phyloP scores from a whole-genome alignment of 192 early-diverging fungal genomes.

The Glomus cerebriforme region DNA sequence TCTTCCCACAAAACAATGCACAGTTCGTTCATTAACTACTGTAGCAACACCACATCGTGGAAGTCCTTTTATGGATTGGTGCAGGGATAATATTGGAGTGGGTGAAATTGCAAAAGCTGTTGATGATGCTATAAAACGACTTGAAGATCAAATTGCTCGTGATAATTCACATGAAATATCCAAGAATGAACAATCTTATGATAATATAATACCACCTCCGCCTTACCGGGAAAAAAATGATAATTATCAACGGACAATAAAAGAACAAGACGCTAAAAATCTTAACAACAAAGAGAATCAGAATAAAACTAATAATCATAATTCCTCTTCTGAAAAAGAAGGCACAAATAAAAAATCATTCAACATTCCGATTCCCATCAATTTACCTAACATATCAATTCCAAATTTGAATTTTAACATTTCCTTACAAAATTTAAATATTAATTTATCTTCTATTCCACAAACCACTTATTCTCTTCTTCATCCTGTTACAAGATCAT shows the following conservation, averaged over 20 bases:
- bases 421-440: too few relatives aligned
- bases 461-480: conserved; percentile 35
- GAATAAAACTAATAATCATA: neutral
- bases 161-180: neutral
- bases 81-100: conserved; percentile 83
- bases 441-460: conserved; percentile 38
- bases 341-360: neutral
- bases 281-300: neutral
- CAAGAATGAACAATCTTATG: neutral
- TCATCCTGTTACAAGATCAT: conserved; percentile 46
- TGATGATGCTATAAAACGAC: conserved; percentile 36
- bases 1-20: conserved; percentile 68
- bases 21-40: conserved; percentile 82
- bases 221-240: neutral
- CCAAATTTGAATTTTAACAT: neutral
- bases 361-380: neutral
- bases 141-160: conserved; percentile 20
- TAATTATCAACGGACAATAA: neutral
- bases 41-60: conserved; percentile 95
- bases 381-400: conserved; percentile 4
- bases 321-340: neutral
- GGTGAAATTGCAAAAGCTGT: conserved; percentile 33
- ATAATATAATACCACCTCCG: neutral
- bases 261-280: neutral
- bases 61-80: conserved; percentile 93